These are phyloP conservation scores for Naganishia vishniacii DNA, from an alignment of 768 basidiomycete genomes.

Conservation along the genomic window DNA sequence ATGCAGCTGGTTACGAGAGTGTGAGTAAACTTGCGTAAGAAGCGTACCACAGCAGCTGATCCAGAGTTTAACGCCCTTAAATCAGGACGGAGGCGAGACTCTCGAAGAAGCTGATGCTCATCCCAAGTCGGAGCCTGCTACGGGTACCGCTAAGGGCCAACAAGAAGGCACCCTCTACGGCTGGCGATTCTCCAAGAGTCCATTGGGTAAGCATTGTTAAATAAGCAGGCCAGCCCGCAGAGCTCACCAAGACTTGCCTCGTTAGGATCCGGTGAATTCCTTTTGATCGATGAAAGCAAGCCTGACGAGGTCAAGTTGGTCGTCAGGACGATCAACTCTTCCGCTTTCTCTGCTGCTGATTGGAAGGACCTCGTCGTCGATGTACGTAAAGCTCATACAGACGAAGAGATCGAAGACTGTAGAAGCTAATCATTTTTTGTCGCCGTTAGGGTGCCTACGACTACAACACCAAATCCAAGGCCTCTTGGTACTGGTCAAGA, in stretches of 20 bases:
- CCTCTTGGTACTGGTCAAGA: constrained; percentile 50
- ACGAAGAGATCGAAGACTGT: background rate
- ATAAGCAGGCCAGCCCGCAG: no score
- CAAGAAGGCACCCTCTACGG: constrained; percentile 27
- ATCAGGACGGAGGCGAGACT: constrained; percentile 19
- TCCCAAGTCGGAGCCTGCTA: constrained; percentile 4
- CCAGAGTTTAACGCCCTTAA: background rate
- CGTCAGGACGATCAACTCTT: constrained; percentile 46
- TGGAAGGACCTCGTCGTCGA: constrained; percentile 48
- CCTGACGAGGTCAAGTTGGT: constrained; percentile 42
- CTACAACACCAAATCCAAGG: constrained; percentile 48
- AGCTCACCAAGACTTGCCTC: background rate
- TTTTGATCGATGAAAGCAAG: constrained; percentile 36
- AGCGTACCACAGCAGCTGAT: background rate
- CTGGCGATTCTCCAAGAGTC: constrained; percentile 46
- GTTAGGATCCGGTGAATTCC: constrained; percentile 47
- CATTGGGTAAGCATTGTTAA: constrained; percentile 46
- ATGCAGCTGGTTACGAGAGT: constrained; percentile 27
- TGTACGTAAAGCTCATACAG: constrained; percentile 29
- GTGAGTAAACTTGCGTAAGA: background rate
- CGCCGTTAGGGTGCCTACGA: constrained; percentile 38
- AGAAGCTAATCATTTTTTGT: background rate
- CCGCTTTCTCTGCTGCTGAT: constrained; percentile 44
- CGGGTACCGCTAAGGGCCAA: background rate
- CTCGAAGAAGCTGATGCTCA: constrained; percentile 18